Base-by-base conservation (phyloP, 371 early-diverging fungal species). In the Syncephalastrum racemosum region DNA sequence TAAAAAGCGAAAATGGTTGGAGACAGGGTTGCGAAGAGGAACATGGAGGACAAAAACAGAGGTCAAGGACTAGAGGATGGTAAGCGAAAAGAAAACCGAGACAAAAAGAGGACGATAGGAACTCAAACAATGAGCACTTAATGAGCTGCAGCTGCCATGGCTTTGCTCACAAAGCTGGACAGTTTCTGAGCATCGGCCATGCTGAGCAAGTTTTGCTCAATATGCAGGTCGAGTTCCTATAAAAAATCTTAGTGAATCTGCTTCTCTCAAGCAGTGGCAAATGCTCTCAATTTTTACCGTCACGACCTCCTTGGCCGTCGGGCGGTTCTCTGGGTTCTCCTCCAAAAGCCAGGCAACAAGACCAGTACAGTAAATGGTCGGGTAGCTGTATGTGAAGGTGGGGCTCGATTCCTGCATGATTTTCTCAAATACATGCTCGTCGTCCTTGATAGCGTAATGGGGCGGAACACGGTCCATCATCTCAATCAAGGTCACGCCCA, bases 391-490 rank as follows among this genome's bases (percentile, higher is more conserved):
- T 12, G 68, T 71, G 42, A 79, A 79, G 0, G 76, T 79, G 3
- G 79, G 79, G 40, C 76, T 75, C 1, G 68, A 64, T 8, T 70
- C 72, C n/a, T 62, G 54, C 3, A 79, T 43, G 1, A 75, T 70
- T 16, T 62, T 60, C 7, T 59, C 49, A 66, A 71, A 75, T 19
- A 73, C 64, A 22, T 65, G 61, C 8, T 71, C 70, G 14, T 79
- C 79, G 8, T 60, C 56, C 47, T 71, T 68, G 19, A 70, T 59
- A 31, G 60, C 50, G 31, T 79, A 79, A 52, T 75, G 76, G 27
- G 79, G 79, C 1, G 79, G 79, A 15, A 79, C 79, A 54, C 79
- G 73, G 48, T 79, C 79, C 76, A 79, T 75, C 79, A 79, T 79
- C 58, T 79, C 79, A 56, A 79, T 79, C 14, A 79, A 19, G 23